Conservation (phyloP, 2,329 filamentous ascomycete genomes). For the Drechslerella stenobrocha region DNA sequence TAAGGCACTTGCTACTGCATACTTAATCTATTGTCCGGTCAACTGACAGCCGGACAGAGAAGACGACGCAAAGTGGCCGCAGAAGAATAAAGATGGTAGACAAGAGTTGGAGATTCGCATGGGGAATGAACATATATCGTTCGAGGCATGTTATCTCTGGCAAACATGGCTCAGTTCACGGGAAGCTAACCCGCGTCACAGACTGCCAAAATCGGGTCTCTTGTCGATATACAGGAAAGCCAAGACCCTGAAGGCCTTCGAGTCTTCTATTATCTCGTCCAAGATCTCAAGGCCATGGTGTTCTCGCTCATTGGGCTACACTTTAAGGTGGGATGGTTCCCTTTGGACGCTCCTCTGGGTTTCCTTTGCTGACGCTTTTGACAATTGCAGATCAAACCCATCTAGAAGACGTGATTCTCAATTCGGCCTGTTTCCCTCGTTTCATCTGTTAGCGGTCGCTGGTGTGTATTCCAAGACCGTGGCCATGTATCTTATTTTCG, state of each 20-base stretch:
- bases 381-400: slow-evolving; percentile 37
- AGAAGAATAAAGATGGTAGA: slow-evolving; percentile 98
- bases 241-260: slow-evolving; percentile 92
- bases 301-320: slow-evolving; percentile 95
- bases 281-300: slow-evolving; percentile 93
- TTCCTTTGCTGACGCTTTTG: slow-evolving; percentile 2
- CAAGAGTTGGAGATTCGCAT: slow-evolving; percentile 94
- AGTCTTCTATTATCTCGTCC: slow-evolving; percentile 98
- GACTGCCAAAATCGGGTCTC: slow-evolving; percentile 97
- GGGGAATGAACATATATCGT: slow-evolving; percentile 94
- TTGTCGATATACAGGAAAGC: slow-evolving; percentile 95
- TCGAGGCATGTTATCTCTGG: slow-evolving; percentile 68
- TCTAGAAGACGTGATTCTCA: slow-evolving; percentile 14
- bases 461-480: slow-evolving; percentile 27
- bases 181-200: slow-evolving; percentile 55
- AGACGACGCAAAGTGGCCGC: slow-evolving; percentile 97
- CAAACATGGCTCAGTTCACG: background rate
- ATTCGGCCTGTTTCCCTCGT: background rate
- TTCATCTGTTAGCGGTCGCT: slow-evolving; percentile 38
- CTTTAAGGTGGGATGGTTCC: slow-evolving; percentile 71
- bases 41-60: slow-evolving; percentile 64
- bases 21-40: background rate
- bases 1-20: slow-evolving; percentile 57
- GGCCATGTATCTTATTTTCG: slow-evolving; percentile 31
- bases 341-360: background rate